These are phyloP conservation scores for Aspergillus heteromorphus DNA, from an alignment of 495 filamentous ascomycete species.

Conservation along the genomic window DNA sequence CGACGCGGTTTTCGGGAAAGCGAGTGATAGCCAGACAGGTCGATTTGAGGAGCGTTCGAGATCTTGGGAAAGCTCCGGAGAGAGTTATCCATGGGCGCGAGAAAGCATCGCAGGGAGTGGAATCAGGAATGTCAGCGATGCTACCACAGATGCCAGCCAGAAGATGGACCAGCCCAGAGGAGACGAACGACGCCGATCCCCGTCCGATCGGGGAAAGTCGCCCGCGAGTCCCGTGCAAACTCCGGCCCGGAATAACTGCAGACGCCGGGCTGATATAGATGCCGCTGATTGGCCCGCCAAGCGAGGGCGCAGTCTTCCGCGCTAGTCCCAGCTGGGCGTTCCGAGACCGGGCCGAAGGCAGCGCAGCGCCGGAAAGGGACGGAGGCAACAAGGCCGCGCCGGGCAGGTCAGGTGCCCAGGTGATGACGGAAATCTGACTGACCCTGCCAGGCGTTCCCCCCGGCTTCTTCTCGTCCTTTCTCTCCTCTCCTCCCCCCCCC, in stretches of 20 bases:
- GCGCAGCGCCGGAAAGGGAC: conserved; percentile 6
- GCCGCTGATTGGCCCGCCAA: neutral
- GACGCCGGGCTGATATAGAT: neutral
- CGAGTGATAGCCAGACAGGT: too few relatives aligned
- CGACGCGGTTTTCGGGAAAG: too few relatives aligned
- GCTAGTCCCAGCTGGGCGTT: conserved; percentile 2
- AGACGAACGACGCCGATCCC: too few relatives aligned
- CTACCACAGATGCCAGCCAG: too few relatives aligned
- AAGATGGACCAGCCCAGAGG: too few relatives aligned
- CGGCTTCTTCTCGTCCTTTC: conserved; percentile 6
- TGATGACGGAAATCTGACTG: conserved; percentile 22
- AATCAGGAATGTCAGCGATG: too few relatives aligned
- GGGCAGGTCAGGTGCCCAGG: conserved; percentile 8
- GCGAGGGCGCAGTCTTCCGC: neutral
- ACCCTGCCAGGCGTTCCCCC: conserved; percentile 3
- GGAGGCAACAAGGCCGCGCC: conserved; percentile 7
- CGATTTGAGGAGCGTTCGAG: too few relatives aligned
- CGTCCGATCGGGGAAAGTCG: neutral
- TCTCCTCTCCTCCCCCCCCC: too few relatives aligned
- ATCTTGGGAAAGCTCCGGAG: too few relatives aligned
- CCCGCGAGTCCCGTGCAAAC: too few relatives aligned
- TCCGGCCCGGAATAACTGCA: neutral
- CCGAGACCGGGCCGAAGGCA: conserved; percentile 3
- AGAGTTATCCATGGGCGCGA: too few relatives aligned
- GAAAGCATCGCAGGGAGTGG: too few relatives aligned